phyloP scores from a whole-genome alignment of 352 stramenopile genomes.

The Globisporangium cystogenes region DNA sequence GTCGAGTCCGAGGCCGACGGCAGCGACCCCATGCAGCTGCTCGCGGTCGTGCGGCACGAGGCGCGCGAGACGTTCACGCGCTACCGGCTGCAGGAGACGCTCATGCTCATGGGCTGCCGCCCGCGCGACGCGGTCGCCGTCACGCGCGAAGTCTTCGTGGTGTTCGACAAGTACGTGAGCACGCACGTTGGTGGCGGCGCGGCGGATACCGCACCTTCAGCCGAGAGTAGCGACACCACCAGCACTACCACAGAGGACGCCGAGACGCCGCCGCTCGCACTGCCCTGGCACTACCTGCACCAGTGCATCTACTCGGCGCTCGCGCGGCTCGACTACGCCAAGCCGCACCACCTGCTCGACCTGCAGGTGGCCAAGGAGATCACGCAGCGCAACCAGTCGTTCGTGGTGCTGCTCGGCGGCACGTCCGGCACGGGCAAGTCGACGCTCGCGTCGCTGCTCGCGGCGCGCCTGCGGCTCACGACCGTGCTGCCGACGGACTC shows the following conservation, averaged over 20 bases:
- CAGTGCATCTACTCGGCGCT: conserved; percentile 80
- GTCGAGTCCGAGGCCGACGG: conserved; percentile 47
- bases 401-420: conserved; percentile 80
- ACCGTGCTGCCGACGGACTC: conserved; percentile 84
- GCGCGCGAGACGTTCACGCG: conserved; percentile 66
- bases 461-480: conserved; percentile 68
- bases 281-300: conserved; percentile 74
- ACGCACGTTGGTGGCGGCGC: conserved; percentile 9
- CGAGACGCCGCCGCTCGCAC: conserved; percentile 6
- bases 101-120: conserved; percentile 85
- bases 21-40: conserved; percentile 77
- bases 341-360: conserved; percentile 80
- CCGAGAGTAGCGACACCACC: not conserved
- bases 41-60: conserved; percentile 49
- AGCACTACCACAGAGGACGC: not conserved
- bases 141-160: conserved; percentile 56
- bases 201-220: not conserved
- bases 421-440: conserved; percentile 86
- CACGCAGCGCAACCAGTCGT: conserved; percentile 80
- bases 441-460: conserved; percentile 75
- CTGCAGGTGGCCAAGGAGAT: conserved; percentile 85
- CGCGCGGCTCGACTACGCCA: conserved; percentile 76
- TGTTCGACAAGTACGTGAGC: conserved; percentile 53
- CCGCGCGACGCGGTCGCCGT: conserved; percentile 68
- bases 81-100: conserved; percentile 80